Percentiles rank a stretch among this genome's conserved stretches.
phyloP scores from a whole-genome alignment of 257 asterid species.

The Nyctanthes arbortristis region DNA sequence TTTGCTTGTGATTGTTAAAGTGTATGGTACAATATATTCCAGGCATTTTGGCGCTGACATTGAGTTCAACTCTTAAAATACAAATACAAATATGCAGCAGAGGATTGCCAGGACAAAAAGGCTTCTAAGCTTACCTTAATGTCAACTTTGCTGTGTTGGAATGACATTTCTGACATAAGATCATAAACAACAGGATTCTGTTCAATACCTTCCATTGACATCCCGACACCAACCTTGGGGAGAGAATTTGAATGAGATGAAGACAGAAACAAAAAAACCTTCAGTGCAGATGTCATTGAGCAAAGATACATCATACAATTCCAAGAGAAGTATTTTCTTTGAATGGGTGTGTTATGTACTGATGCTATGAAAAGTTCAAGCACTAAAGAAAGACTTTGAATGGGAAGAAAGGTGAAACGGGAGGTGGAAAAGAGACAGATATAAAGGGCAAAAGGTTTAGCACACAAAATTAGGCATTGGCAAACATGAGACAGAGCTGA shows the following conservation, averaged over 20 bases:
- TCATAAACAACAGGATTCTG: slow-evolving; percentile 84
- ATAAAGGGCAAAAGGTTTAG: background rate
- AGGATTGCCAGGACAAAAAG: background rate
- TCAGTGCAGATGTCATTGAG: background rate
- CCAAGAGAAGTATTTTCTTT: background rate
- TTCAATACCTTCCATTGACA: slow-evolving; percentile 94
- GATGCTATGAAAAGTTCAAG: background rate
- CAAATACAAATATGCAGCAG: background rate
- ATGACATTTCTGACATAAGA: slow-evolving; percentile 92
- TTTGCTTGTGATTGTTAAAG: slow-evolving; percentile 16
- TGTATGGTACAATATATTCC: slow-evolving; percentile 72
- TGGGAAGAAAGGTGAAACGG: background rate
- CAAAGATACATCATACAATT: background rate
- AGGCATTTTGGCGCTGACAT: slow-evolving; percentile 31
- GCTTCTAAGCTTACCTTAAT: slow-evolving; percentile 43
- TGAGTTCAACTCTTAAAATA: background rate
- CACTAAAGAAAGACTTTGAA: background rate
- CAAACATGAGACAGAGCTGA: background rate
- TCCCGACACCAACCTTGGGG: slow-evolving; percentile 85
- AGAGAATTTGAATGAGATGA: slow-evolving; percentile 3
- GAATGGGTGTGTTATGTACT: background rate
- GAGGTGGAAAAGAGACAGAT: background rate
- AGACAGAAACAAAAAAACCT: background rate
- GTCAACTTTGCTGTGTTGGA: slow-evolving; percentile 54
- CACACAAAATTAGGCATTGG: background rate